These are phyloP conservation scores for Cladochytrium replicatum DNA, from an alignment of 192 early-diverging fungal genomes.

Conservation along the genomic window DNA sequence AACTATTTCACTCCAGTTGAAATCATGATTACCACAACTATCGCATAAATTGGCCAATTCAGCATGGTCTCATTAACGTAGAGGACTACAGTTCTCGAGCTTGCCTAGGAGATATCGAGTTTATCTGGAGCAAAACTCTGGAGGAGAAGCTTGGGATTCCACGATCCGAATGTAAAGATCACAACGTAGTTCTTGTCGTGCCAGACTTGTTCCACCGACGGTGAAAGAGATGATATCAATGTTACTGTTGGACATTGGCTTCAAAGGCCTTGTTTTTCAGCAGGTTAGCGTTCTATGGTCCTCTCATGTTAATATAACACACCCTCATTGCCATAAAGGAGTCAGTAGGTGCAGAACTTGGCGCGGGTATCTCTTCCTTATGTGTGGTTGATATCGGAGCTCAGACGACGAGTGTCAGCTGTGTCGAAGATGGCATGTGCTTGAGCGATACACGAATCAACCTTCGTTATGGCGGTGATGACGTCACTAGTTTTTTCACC, in stretches of 20 bases:
- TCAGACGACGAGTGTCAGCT: constrained; percentile 71
- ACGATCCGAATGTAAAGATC: constrained; percentile 40
- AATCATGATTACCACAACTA: constrained; percentile 9
- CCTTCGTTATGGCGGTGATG: constrained; percentile 76
- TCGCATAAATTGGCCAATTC: constrained; percentile 60
- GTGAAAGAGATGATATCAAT: constrained; percentile 54
- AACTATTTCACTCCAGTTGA: constrained; percentile 3
- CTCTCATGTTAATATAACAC: background rate
- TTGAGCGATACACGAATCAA: constrained; percentile 55
- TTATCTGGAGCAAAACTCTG: constrained; percentile 69
- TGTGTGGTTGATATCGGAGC: constrained; percentile 90
- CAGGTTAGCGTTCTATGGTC: constrained; percentile 19
- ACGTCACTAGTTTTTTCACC: constrained; percentile 68
- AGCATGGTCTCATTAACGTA: constrained; percentile 69
- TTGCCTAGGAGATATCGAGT: constrained; percentile 64
- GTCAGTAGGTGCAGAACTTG: constrained; percentile 72
- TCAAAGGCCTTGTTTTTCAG: constrained; percentile 61
- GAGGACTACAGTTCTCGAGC: constrained; percentile 59
- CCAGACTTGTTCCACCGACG: constrained; percentile 65
- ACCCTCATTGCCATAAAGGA: constrained; percentile 28
- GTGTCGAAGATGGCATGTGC: constrained; percentile 78
- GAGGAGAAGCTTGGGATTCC: constrained; percentile 58
- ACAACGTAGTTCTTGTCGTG: constrained; percentile 68
- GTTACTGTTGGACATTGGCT: constrained; percentile 66
- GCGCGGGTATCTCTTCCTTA: constrained; percentile 73